Evolutionary conservation across 371 early-diverging fungal species (phyloP).

Genomic region (Syncephalastrum racemosum): DNA sequence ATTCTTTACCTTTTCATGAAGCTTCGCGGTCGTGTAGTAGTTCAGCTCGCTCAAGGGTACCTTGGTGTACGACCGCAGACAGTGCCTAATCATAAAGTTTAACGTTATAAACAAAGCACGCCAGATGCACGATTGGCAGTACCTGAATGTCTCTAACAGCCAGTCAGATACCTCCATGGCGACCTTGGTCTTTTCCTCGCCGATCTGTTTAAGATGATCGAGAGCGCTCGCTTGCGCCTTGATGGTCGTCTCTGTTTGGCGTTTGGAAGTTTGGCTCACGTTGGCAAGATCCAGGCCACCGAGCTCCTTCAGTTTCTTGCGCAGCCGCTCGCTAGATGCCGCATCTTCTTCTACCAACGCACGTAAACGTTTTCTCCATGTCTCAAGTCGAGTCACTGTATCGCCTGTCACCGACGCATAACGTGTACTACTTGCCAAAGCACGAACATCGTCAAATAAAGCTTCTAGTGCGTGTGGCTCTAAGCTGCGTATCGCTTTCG

Average conservation of each 20-base stretch:
- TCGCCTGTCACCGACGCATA: slow-evolving; percentile 10
- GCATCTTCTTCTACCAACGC: slow-evolving; percentile 12
- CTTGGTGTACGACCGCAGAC: slow-evolving; percentile 52
- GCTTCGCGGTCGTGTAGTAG: slow-evolving; percentile 66
- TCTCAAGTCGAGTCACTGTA: slow-evolving; percentile 10
- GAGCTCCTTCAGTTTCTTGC: slow-evolving; percentile 28
- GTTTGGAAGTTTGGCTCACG: slow-evolving; percentile 21
- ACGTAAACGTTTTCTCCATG: slow-evolving; percentile 11
- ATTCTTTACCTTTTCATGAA: slow-evolving; percentile 69
- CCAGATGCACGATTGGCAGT: slow-evolving; percentile 9
- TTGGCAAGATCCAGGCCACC: slow-evolving; percentile 39
- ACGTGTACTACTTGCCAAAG: neutral
- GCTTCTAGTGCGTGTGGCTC: slow-evolving; percentile 14
- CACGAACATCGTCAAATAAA: slow-evolving; percentile 7
- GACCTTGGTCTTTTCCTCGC: slow-evolving; percentile 39
- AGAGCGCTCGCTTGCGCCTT: slow-evolving; percentile 39
- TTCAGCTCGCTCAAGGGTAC: slow-evolving; percentile 71
- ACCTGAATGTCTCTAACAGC: slow-evolving; percentile 38
- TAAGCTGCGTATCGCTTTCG: slow-evolving; percentile 30
- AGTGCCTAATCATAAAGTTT: slow-evolving; percentile 28
- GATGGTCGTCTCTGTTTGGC: slow-evolving; percentile 52
- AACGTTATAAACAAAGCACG: neutral
- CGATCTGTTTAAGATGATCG: slow-evolving; percentile 33
- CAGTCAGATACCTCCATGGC: slow-evolving; percentile 54
- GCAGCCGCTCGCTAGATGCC: slow-evolving; percentile 7